Base-by-base conservation (phyloP, 2,329 filamentous ascomycete species). In the Fusarium poae region DNA sequence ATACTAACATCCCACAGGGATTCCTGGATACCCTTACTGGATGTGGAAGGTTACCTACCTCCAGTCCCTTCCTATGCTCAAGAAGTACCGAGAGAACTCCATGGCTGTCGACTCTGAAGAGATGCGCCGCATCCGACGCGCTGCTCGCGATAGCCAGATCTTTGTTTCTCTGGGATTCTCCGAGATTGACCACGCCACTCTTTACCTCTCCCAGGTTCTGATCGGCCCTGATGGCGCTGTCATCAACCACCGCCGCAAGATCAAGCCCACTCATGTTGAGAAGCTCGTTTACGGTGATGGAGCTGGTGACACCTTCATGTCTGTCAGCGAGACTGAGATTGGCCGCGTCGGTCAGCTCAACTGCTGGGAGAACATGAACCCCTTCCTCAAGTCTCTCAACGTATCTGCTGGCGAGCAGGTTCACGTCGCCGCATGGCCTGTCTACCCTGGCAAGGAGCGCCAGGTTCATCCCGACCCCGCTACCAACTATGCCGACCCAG, bases 231-330 rank as follows among this genome's bases (percentile, higher is more conserved):
- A 80, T 16, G 82, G 83, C 3, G 76, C 78, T 11, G 80, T 85
- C 53, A 76, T 83, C 13, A 79, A 83, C 69, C 81, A 83, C 66
- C 79, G 83, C 30, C 81, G 82, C 45, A 85, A 85, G 74, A 84
- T 84, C 71, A 85, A 85, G 78, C 83, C 83, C 1, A 84, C 83
- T 2, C 82, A 84, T 58, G 76, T 84, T 39, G 83, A 84, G 72
- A 79, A 82, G 42, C 76, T 80, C 3, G 78, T 82, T 42, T 89
- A 85, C 70, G 86, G 86, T 3, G 86, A 88, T 50, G 86, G 85
- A 4, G 81, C 85, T 2, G 86, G 84, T 4, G 84, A 88, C 37
- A 85, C 85, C n/a, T 83, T 86, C 45, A 62, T 66, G 53, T 64
- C 71, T 0, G 86, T 88, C 0, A 80, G 82, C 7, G 79, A 84